phyloP scores from a whole-genome alignment of 441 rosid species.

The Adansonia madagascariensis region DNA sequence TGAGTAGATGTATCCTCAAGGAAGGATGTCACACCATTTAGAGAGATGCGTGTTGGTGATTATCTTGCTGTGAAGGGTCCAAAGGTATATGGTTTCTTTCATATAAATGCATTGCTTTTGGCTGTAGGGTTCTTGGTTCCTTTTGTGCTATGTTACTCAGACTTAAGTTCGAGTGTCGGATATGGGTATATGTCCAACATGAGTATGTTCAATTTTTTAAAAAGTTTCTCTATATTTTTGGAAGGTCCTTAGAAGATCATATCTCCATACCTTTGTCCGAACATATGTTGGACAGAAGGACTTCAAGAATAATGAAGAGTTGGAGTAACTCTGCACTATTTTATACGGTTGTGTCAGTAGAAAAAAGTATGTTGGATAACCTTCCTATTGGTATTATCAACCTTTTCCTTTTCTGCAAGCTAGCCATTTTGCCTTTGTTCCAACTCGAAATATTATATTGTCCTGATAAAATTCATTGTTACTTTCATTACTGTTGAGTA shows the following conservation, averaged over 20 bases:
- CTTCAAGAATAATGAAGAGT: too few species aligned
- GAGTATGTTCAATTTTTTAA: too few species aligned
- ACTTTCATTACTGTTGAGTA: neutral
- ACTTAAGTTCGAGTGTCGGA: too few species aligned
- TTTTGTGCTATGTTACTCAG: too few species aligned
- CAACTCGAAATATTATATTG: neutral
- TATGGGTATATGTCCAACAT: too few species aligned
- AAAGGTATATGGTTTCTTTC: conserved; percentile 52
- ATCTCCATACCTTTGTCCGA: too few species aligned
- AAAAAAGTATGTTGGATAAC: neutral
- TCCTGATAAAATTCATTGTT: neutral
- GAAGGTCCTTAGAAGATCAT: too few species aligned
- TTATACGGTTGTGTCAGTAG: too few species aligned
- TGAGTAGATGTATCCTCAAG: conserved; percentile 90
- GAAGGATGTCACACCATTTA: conserved; percentile 98
- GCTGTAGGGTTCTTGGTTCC: neutral
- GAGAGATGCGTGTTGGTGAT: conserved; percentile 85
- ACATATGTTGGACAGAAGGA: too few species aligned
- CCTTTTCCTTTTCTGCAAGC: neutral
- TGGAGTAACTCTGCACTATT: too few species aligned
- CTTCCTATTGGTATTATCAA: neutral
- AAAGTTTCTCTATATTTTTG: too few species aligned
- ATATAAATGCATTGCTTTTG: conserved; percentile 15
- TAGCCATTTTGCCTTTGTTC: neutral
- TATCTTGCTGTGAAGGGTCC: conserved; percentile 91